A percentile compares a stretch with the other conserved stretches of the same genome.
Evolutionary conservation across 805 yeast genomes (phyloP).

Genomic region (Zygoascus biomembranicola): DNA sequence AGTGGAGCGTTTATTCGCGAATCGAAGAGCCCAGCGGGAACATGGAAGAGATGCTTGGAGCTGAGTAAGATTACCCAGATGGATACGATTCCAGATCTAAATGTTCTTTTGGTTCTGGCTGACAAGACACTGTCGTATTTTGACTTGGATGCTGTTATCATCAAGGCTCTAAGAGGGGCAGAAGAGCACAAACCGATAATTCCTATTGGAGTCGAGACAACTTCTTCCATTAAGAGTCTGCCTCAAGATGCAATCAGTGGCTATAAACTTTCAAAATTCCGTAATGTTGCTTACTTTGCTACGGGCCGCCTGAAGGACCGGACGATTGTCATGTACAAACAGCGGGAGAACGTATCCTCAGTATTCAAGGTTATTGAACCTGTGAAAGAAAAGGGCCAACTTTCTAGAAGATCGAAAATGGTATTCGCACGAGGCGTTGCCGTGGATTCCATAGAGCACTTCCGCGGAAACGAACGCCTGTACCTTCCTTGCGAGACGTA

Average conservation of each 20-base stretch:
- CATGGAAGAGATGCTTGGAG: slow-evolving; percentile 54
- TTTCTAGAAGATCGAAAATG: slow-evolving; percentile 19
- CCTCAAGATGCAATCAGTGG: slow-evolving; percentile 25
- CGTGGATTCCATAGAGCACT: slow-evolving; percentile 31
- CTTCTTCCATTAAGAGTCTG: neutral
- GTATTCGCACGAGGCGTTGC: slow-evolving; percentile 15
- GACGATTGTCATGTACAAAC: slow-evolving; percentile 49
- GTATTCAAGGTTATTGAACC: slow-evolving; percentile 59
- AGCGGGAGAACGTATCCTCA: slow-evolving; percentile 40
- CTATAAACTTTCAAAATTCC: slow-evolving; percentile 32
- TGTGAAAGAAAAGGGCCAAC: slow-evolving; percentile 31
- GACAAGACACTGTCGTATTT: slow-evolving; percentile 54
- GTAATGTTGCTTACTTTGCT: slow-evolving; percentile 51
- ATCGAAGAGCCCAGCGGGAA: slow-evolving; percentile 12
- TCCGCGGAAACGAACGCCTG: slow-evolving; percentile 40
- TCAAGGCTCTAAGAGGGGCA: slow-evolving; percentile 15
- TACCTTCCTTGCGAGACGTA: slow-evolving; percentile 47
- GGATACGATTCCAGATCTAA: slow-evolving; percentile 48
- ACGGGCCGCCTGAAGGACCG: slow-evolving; percentile 62
- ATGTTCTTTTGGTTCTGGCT: slow-evolving; percentile 49
- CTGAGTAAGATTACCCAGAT: slow-evolving; percentile 48
- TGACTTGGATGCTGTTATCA: slow-evolving; percentile 51
- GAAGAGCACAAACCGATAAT: neutral
- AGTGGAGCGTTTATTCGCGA: slow-evolving; percentile 23
- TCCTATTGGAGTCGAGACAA: neutral